Conservation (phyloP, 257 asterid genomes). For the Capsicum baccatum region DNA sequence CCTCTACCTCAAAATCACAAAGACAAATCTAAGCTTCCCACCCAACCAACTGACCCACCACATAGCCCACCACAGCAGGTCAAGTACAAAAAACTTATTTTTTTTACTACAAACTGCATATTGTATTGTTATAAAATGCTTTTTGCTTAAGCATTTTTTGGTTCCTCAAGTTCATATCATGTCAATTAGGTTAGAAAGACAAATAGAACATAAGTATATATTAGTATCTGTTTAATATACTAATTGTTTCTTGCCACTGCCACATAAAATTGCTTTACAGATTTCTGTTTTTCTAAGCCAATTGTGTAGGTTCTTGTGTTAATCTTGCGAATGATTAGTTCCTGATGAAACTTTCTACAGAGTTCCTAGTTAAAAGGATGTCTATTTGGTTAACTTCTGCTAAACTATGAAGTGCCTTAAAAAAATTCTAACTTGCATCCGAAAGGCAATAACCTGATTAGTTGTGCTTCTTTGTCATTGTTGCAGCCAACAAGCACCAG, state of each 20-base stretch:
- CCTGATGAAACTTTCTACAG: background rate
- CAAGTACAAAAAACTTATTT: background rate
- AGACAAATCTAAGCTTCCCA: constrained; percentile 35
- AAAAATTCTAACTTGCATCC: background rate
- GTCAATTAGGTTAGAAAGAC: background rate
- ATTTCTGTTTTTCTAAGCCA: background rate
- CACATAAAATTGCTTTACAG: background rate
- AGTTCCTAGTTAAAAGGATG: background rate
- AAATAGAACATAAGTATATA: background rate
- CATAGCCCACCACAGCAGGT: constrained; percentile 49
- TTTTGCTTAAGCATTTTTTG: background rate
- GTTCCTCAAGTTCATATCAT: background rate
- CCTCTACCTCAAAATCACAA: constrained; percentile 36
- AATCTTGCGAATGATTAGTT: background rate
- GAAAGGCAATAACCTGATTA: background rate
- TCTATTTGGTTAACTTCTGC: background rate
- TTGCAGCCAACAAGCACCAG: constrained; percentile 47
- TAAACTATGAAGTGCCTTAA: background rate
- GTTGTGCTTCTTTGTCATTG: constrained; percentile 10
- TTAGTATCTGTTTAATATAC: background rate
- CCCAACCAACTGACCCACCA: constrained; percentile 31
- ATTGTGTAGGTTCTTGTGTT: background rate
- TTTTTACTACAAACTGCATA: background rate
- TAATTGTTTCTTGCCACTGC: background rate
- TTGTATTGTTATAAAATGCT: background rate